Conservation (phyloP, 257 asterid genomes). For the Buddleja alternifolia region DNA sequence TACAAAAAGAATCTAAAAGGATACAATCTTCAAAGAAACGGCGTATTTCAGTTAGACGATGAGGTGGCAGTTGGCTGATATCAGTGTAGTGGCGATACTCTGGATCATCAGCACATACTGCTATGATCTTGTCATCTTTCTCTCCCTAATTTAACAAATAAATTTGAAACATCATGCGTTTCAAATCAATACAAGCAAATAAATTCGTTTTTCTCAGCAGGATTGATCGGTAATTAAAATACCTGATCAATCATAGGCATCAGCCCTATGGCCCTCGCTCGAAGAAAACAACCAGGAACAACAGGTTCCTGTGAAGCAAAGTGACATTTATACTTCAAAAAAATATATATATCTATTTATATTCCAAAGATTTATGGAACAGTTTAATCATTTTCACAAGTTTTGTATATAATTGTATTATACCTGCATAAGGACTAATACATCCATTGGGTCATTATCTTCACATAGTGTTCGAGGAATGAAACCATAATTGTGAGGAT, state of each 20-base stretch:
- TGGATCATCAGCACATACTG: constrained; percentile 72
- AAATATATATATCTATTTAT: no score
- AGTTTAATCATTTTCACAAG: no score
- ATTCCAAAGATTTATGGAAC: no score
- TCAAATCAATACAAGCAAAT: neutral
- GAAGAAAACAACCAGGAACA: constrained; percentile 60
- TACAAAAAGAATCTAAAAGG: constrained; percentile 26
- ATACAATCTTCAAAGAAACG: constrained; percentile 76
- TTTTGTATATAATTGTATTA: no score
- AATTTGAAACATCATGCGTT: neutral
- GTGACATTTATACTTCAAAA: no score
- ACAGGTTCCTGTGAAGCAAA: constrained; percentile 52
- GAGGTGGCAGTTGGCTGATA: constrained; percentile 64
- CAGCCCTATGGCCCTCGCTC: constrained; percentile 70
- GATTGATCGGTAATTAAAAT: neutral
- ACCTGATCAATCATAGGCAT: constrained; percentile 82
- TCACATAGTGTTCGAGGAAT: constrained; percentile 68
- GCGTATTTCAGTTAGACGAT: constrained; percentile 58
- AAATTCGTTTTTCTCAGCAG: neutral
- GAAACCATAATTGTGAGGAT: constrained; percentile 70
- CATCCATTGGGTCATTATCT: constrained; percentile 75
- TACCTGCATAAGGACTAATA: constrained; percentile 66
- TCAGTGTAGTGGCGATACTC: constrained; percentile 64
- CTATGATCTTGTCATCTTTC: constrained; percentile 69
- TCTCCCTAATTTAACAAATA: constrained; percentile 46